Percentiles rank a stretch among this genome's conserved stretches.
phyloP scores from a whole-genome alignment of 768 basidiomycete species.

The Tricholoma furcatifolium region DNA sequence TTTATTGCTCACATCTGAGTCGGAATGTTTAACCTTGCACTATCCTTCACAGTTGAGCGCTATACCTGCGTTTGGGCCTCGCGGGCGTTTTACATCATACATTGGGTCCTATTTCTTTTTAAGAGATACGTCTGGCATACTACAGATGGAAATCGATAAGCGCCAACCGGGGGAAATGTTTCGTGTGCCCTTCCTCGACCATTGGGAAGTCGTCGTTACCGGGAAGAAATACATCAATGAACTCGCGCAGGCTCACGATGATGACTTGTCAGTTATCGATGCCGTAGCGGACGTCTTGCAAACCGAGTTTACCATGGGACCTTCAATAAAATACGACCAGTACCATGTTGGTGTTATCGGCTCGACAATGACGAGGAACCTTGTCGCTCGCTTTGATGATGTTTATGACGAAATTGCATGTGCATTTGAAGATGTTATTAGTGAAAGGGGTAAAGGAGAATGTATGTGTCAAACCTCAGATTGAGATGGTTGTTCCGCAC shows the following conservation, averaged over 20 bases:
- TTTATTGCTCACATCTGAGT: too few relatives aligned
- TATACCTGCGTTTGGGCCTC: slow-evolving; percentile 2
- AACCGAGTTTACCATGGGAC: slow-evolving; percentile 7
- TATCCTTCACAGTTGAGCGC: background rate
- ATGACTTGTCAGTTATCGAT: background rate
- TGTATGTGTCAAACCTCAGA: too few relatives aligned
- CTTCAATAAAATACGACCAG: slow-evolving; percentile 1
- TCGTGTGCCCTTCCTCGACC: slow-evolving; percentile 6
- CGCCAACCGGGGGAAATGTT: background rate
- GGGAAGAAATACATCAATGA: background rate
- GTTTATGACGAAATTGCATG: slow-evolving; percentile 1
- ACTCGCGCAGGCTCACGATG: slow-evolving; percentile 2
- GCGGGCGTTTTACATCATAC: slow-evolving; percentile 4
- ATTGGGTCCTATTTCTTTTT: slow-evolving; percentile 1
- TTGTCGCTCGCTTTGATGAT: slow-evolving; percentile 4
- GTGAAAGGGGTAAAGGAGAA: background rate
- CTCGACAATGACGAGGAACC: slow-evolving; percentile 6
- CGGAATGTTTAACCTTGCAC: background rate
- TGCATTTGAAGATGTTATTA: slow-evolving; percentile 1
- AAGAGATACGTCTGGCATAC: background rate
- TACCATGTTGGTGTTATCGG: slow-evolving; percentile 3
- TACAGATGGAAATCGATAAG: background rate
- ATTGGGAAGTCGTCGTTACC: slow-evolving; percentile 4
- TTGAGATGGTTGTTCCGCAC: too few relatives aligned
- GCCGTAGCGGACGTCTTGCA: background rate